Evolutionary conservation across 2,329 filamentous ascomycete species (phyloP), one percentile per base, ranked within the genome.

Genomic region (Conoideocrella luteorostrata): DNA sequence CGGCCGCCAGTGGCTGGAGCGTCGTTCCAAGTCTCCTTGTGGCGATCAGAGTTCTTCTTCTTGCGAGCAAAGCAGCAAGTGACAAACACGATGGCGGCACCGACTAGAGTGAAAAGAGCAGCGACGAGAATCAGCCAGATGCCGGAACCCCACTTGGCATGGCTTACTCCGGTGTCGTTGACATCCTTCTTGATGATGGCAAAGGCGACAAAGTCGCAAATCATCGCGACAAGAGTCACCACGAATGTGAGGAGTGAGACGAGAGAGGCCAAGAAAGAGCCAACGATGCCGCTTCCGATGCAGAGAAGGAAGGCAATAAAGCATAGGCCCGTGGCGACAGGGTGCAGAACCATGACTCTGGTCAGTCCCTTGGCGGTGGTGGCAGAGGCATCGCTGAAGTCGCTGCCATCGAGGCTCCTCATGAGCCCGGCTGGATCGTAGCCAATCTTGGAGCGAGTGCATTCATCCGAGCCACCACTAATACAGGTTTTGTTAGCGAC

Each of bases 281-380:
- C 77, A 44, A 78, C 47, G 39, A 75, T 50, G 46, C 75, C 74
- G 3, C 75, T 63, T 47, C 71, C 72, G 28, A 77, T 58, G 36
- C 71, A 72, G 39, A 80, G 63, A 37, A 79, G 55, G 61, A 80
- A 80, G 47, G 77, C 74, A 49, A 81, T 64, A 63, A 82, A 81
- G 52, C 71, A 66, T 3, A 82, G 58, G 44, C 65, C 77, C 47
- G 70, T 69, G n/a, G 70, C 75, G 53, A 83, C 64, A 22, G 80
- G 77, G 64, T 83, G 79, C 46, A 84, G 69, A 41, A 83, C 61
- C 76, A 83, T 77, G 49, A 76, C 74, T 50, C 68, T 66, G 33
- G 78, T 81, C 32, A 82, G 66, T 22, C 60, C 64, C 50, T 69
- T 68, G 46, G 70, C 61, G 28, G 74, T 71, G 48, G 65, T 59